These are phyloP conservation scores for Aspergillus floridensis DNA, from an alignment of 2,329 filamentous ascomycete genomes.

Conservation along the genomic window DNA sequence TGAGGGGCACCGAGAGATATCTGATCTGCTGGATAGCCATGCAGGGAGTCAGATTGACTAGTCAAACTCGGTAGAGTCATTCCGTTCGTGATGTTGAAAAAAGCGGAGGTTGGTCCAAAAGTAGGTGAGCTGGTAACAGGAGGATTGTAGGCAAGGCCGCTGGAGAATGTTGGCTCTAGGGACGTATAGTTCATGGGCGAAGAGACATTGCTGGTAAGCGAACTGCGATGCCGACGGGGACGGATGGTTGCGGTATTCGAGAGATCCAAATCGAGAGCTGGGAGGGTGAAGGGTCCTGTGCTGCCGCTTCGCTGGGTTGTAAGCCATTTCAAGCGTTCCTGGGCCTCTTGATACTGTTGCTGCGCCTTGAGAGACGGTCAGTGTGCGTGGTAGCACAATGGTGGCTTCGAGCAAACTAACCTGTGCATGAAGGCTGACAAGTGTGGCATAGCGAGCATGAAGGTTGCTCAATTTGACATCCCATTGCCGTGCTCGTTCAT, in stretches of 20 bases:
- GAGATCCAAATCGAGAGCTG: conserved; percentile 43
- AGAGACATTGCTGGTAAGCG: conserved; percentile 48
- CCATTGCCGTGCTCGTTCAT: conserved; percentile 48
- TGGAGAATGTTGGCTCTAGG: conserved; percentile 40
- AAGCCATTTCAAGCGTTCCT: conserved; percentile 46
- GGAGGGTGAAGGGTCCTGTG: conserved; percentile 41
- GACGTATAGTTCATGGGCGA: conserved; percentile 44
- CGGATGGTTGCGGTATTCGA: conserved; percentile 41
- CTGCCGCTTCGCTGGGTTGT: conserved; percentile 37
- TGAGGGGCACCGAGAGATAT: conserved; percentile 56
- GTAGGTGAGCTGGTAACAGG: conserved; percentile 53
- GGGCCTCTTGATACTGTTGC: conserved; percentile 47
- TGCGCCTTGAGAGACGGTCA: conserved; percentile 30
- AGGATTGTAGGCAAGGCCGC: conserved; percentile 48
- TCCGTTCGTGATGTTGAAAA: conserved; percentile 63
- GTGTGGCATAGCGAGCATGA: conserved; percentile 43
- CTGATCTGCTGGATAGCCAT: conserved; percentile 51
- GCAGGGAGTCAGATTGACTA: conserved; percentile 38
- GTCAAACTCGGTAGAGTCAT: conserved; percentile 53
- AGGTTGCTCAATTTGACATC: conserved; percentile 44
- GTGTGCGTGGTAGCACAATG: not conserved
- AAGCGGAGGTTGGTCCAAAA: conserved; percentile 51
- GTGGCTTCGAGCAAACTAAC: conserved; percentile 14
- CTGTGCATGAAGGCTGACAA: conserved; percentile 43
- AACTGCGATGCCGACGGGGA: conserved; percentile 47